Base-by-base conservation (phyloP, 129 eudicot species). In the Scalesia atractyloides region DNA sequence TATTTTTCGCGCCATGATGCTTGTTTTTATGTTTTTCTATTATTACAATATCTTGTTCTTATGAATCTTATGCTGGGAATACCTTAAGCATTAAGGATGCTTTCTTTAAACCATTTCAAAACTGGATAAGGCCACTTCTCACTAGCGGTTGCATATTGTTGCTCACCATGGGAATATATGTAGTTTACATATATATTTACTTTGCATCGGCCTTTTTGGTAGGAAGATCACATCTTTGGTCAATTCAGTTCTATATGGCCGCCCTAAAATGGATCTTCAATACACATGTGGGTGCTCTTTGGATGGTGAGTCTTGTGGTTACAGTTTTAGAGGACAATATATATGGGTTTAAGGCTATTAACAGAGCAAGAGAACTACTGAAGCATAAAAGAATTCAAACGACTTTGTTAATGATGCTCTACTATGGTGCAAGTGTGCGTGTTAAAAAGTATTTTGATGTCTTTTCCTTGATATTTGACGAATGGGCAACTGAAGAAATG, bases 241-340 rank as follows among this genome's bases (percentile, higher is more conserved):
- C 13, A 4, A 43, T 16, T 41, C 56, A 39, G 5, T 59, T 46
- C 60, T 71, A 12, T 44, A 59, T 52, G 19, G 20, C 51, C 5
- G 12, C 50, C 2, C 13, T 68, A 37, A 36, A 47, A 50, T 63
- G 69, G 69, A 50, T 20, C 26, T 66, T 56, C 7, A 18, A 26
- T 66, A 26, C 60, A n/a, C 26, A 78, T 41, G 10, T 69, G 47
- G 67, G 50, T 66, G 67, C 44, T 46, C 50, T 74, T 63, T 74
- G 74, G 80, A 57, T 46, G 48, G 39, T 78, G 73, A 74, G 71
- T 57, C 8, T 81, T 12, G 85, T 76, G 58, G 75, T 76, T 70
- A 46, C 78, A 6, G 78, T 81, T 20, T 1, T 81, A 17, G 84
- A 75, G 36, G 44, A 66, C 24, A 37, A 71, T 43, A 47, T 68